Base-by-base conservation (phyloP, 306 rosid genomes). In the Rosa lucieae region DNA sequence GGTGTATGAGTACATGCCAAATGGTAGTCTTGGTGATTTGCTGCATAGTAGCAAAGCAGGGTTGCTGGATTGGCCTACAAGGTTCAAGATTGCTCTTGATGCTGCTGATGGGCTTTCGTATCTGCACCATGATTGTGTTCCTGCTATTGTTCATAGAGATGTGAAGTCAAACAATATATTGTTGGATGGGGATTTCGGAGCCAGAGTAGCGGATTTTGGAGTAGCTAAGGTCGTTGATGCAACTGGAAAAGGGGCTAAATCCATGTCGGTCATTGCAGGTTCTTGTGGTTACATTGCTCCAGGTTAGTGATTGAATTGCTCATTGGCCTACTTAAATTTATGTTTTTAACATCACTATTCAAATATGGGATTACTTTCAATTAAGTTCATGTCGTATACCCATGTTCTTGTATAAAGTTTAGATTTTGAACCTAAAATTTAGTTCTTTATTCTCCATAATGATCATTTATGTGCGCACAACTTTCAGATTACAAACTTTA, bases 271-370 rank as follows among this genome's bases (percentile, higher is more conserved):
- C 74, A 90, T 94, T 26, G 97, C 97, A 4, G 99, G 99, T 26
- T 94, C 99, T 47, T 92, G 97, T 77, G 99, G 99, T 20, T 94
- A 94, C 85, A 94, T 94, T 62, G 99, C 99, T 67, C 97, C 99
- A 86, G 99, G 99, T 94, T 81, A 67, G 91, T 55, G 13, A 26
- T 32, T 6, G 4, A 55, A 26, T 37, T 32, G 37, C 37, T 56
- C 12, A 44, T 18, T 10, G 1, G 17, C 55, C 74, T 59, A 32
- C 21, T 53, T 32, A 10, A 66, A 37, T 20, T 37, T 66, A 4
- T 37, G 44, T 37, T 29, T 37, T 8, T 2, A 6, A 37, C 47
- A 5, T 63, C 69, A 20, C 3, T 58, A 4, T 42, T 48, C 42
- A 15, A 29, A 47, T 46, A 48, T 17, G 13, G 40, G 29, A 43